Evolutionary conservation across 2,329 filamentous ascomycete genomes (phyloP), one percentile per base, ranked within the genome.

Genomic region (Aspergillus costaricaensis): DNA sequence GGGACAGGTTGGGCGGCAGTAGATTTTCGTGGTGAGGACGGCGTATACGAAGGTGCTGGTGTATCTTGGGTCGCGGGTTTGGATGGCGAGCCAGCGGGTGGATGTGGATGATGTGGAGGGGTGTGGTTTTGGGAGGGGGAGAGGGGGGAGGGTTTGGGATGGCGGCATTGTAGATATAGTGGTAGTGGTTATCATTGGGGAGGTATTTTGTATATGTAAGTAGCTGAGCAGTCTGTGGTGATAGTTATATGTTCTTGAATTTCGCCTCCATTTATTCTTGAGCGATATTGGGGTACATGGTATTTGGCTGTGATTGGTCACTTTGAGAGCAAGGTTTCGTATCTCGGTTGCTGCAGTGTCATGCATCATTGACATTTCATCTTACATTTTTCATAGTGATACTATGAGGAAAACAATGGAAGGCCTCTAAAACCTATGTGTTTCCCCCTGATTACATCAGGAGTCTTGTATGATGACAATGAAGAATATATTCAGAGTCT

Each of bases 1-100:
- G 1, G 81, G 77, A 58, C 84, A 86, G 2, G 79, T 82, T 1
- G 83, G 83, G 1, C 83, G 79, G 67, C 84, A 86, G 70, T 83
- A 86, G 54, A 85, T 84, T 48, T 76, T 78, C 3, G 84, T 86
- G 0, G 82, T 83, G 56, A 78, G 77, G n/a, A 86, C 83, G 17
- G 76, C 79, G 74, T 86, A 86, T 62, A 86, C 77, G 71, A 86
- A 86, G 30, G 72, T 72, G 55, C 79, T 77, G 19, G 79, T 77
- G 10, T 14, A 36, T 19, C 73, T 70, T 27, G 76, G 56, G 61
- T 83, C 78, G 52, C 82, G 79, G 57, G 71, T 74, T 50, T 76
- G 72, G 47, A 83, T 73, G 59, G 82, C 82, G 65, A 72, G 71
- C 78, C 78, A 79, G 61, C 79, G 73, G 50, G 70, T 63, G 50